phyloP scores from a whole-genome alignment of 139 green algal genomes.

The Haematococcus sp. region DNA sequence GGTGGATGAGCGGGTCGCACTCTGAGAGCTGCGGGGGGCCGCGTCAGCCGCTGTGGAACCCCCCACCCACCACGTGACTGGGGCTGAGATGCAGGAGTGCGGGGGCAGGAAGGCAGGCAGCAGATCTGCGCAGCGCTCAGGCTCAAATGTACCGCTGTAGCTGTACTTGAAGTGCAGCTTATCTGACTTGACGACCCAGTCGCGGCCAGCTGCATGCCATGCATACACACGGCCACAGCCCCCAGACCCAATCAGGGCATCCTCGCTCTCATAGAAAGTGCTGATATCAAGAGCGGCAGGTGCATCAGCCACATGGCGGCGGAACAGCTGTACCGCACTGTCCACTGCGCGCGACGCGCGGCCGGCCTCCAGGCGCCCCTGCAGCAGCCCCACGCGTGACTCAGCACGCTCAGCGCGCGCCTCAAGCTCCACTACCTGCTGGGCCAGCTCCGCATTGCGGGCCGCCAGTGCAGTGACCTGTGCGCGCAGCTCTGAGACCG shows the following conservation, averaged over 20 bases:
- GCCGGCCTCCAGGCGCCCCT: too few species aligned
- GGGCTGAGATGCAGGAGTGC: background rate
- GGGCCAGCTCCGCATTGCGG: too few species aligned
- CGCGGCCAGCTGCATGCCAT: background rate
- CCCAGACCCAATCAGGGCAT: background rate
- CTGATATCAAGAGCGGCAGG: background rate
- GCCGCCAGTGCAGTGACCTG: too few species aligned
- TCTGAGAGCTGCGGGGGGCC: background rate
- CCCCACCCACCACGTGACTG: background rate
- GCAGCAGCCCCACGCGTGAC: too few species aligned
- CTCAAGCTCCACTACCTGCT: too few species aligned
- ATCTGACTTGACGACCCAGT: conserved; percentile 15
- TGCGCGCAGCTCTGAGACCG: too few species aligned
- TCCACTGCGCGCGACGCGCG: background rate
- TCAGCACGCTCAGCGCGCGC: too few species aligned
- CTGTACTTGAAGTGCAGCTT: background rate
- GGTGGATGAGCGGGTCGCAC: background rate
- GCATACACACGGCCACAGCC: background rate
- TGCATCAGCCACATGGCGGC: background rate
- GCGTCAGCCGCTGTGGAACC: background rate
- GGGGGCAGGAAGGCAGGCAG: conserved; percentile 14
- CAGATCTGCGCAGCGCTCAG: conserved; percentile 10
- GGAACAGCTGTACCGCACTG: background rate
- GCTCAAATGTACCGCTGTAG: background rate
- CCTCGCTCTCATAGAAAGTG: conserved; percentile 7